Evolutionary conservation across 169 alveolate genomes (phyloP).

Genomic region (Miamiensis avidus): DNA sequence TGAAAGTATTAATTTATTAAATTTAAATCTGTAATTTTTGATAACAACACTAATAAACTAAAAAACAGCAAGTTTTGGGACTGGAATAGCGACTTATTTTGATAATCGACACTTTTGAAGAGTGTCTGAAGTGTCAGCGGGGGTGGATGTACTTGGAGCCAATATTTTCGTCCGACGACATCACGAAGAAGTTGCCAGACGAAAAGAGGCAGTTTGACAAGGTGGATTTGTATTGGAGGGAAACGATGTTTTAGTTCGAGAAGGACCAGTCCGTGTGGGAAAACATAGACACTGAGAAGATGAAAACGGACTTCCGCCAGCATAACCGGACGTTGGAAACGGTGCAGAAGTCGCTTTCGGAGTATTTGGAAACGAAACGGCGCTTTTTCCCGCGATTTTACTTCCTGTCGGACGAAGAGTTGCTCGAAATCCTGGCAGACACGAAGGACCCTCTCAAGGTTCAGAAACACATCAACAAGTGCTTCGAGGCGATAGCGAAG

Average conservation of each 20-base stretch:
- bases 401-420: slow-evolving; percentile 89
- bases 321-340: slow-evolving; percentile 77
- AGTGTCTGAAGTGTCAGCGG: slow-evolving; percentile 83
- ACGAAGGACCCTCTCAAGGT: slow-evolving; percentile 83
- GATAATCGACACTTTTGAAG: slow-evolving; percentile 79
- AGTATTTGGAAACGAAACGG: slow-evolving; percentile 85
- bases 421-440: slow-evolving; percentile 83
- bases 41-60: no score
- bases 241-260: slow-evolving; percentile 44
- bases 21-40: no score
- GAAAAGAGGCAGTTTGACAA: slow-evolving; percentile 80
- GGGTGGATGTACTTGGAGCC: slow-evolving; percentile 93
- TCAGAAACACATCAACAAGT: slow-evolving; percentile 81
- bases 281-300: slow-evolving; percentile 73
- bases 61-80: slow-evolving; percentile 64
- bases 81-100: slow-evolving; percentile 78
- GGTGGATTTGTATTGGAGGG: slow-evolving; percentile 88
- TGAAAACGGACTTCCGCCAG: slow-evolving; percentile 61
- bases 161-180: slow-evolving; percentile 91
- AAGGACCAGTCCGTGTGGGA: slow-evolving; percentile 50
- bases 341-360: slow-evolving; percentile 72
- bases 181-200: slow-evolving; percentile 87
- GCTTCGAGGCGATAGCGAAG: slow-evolving; percentile 83
- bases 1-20: no score
- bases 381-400: slow-evolving; percentile 85